phyloP scores from a whole-genome alignment of 768 basidiomycete genomes.

The Symmetrospora coprosmae region DNA sequence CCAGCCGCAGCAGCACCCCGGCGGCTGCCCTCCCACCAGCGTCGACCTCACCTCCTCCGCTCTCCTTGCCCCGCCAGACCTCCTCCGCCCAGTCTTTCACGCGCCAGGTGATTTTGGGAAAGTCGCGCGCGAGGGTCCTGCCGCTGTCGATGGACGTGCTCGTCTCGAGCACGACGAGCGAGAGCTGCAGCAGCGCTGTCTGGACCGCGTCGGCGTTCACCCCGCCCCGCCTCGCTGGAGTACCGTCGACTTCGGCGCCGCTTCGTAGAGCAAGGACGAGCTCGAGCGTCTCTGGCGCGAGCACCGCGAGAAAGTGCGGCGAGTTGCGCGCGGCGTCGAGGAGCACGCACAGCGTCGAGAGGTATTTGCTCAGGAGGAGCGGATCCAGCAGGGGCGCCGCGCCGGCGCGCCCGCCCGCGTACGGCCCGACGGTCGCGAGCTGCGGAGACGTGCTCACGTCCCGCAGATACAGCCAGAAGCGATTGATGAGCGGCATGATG shows the following conservation, averaged over 20 bases:
- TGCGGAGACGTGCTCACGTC: conserved; percentile 56
- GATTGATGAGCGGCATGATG: conserved; percentile 72
- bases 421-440: conserved; percentile 39
- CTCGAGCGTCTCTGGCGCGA: conserved; percentile 70
- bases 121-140: not conserved
- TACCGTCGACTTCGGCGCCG: conserved; percentile 29
- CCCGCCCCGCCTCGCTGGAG: not conserved
- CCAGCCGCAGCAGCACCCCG: conserved; percentile 4
- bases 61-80: not conserved
- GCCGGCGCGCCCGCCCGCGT: conserved; percentile 50
- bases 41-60: not conserved
- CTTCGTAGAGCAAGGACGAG: conserved; percentile 67
- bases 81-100: conserved; percentile 18
- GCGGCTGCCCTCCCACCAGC: not conserved
- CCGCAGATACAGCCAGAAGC: conserved; percentile 87
- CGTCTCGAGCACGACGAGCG: conserved; percentile 1
- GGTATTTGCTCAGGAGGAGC: conserved; percentile 57
- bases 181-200: conserved; percentile 1
- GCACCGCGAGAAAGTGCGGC: conserved; percentile 60
- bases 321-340: conserved; percentile 70
- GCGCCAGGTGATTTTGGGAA: not conserved
- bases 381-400: conserved; percentile 71
- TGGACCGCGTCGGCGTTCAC: conserved; percentile 1
- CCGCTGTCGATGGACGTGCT: not conserved
- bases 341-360: conserved; percentile 62